A percentile compares a stretch with the other conserved stretches of the same genome.
These are phyloP conservation scores for Fusarium sp. DNA, from an alignment of 2,329 filamentous ascomycete species.

Conservation along the genomic window DNA sequence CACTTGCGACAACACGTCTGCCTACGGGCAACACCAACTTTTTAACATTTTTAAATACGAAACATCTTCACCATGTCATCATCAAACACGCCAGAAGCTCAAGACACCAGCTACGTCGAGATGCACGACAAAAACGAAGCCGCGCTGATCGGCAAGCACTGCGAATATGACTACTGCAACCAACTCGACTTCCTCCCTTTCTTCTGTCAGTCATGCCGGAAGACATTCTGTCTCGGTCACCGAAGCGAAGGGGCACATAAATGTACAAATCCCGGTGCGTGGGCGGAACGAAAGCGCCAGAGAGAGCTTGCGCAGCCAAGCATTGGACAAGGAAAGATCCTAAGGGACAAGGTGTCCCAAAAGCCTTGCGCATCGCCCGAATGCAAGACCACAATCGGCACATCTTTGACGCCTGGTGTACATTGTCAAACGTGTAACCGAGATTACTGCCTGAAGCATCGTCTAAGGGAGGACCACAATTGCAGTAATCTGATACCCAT, in stretches of 20 bases:
- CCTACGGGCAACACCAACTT: constrained; percentile 29
- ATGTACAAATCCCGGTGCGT: constrained; percentile 68
- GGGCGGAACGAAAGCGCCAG: constrained; percentile 66
- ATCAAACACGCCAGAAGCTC: constrained; percentile 52
- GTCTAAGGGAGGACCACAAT: constrained; percentile 82
- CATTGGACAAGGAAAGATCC: constrained; percentile 62
- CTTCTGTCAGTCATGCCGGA: constrained; percentile 85
- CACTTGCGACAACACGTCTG: constrained; percentile 44
- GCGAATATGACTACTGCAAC: constrained; percentile 90
- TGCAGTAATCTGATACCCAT: constrained; percentile 77
- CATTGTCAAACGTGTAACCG: constrained; percentile 77
- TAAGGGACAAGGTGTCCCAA: constrained; percentile 65
- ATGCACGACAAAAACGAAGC: constrained; percentile 80
- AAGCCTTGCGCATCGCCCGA: constrained; percentile 72
- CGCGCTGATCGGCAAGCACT: constrained; percentile 87
- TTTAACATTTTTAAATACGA: constrained; percentile 16
- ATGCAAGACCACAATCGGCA: constrained; percentile 78
- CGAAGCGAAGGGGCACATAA: constrained; percentile 85
- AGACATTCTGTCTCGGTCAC: constrained; percentile 93
- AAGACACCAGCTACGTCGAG: constrained; percentile 69
- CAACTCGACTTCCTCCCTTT: constrained; percentile 97
- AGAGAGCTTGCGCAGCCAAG: constrained; percentile 63
- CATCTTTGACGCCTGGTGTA: constrained; percentile 71
- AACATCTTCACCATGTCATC: constrained; percentile 59
- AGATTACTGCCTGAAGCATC: constrained; percentile 81